Evolutionary conservation across 2,329 filamentous ascomycete species (phyloP).

Genomic region (Beauveria medogensis): DNA sequence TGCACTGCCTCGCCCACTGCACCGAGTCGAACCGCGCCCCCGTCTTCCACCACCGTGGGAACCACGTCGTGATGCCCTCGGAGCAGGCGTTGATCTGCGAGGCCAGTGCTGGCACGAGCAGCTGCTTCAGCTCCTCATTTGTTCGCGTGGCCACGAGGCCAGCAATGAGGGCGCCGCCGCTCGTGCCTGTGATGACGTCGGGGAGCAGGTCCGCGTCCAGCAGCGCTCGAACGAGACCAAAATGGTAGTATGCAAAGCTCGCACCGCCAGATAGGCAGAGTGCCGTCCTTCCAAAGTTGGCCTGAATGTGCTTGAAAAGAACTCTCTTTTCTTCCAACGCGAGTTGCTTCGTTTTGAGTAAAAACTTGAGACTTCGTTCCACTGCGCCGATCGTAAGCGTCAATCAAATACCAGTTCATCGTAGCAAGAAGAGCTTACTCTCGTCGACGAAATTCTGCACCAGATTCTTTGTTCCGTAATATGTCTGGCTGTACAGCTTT

Average conservation of each 20-base stretch:
- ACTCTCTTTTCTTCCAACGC: constrained; percentile 64
- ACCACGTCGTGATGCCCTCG: constrained; percentile 69
- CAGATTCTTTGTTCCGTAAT: constrained; percentile 92
- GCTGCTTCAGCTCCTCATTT: constrained; percentile 76
- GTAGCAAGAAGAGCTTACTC: constrained; percentile 34
- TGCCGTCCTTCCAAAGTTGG: constrained; percentile 87
- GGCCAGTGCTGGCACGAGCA: constrained; percentile 83
- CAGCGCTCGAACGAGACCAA: constrained; percentile 83
- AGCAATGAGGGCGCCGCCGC: constrained; percentile 84
- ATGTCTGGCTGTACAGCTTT: constrained; percentile 91
- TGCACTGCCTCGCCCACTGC: constrained; percentile 77
- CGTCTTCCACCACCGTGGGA: constrained; percentile 80
- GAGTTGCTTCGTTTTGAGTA: constrained; percentile 61
- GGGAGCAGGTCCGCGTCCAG: constrained; percentile 80
- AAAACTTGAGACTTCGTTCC: constrained; percentile 56
- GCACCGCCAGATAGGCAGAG: constrained; percentile 90
- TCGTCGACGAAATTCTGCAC: constrained; percentile 89
- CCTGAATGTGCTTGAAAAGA: constrained; percentile 80
- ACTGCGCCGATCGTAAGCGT: constrained; percentile 33
- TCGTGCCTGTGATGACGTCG: constrained; percentile 93
- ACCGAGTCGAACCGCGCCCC: constrained; percentile 90
- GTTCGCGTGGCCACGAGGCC: constrained; percentile 82
- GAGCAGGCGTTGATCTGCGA: constrained; percentile 76
- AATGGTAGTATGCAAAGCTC: constrained; percentile 93
- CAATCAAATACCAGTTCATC: neutral